Evolutionary conservation across 1,284 basidiomycete genomes (phyloP).

Genomic region (Fistulinella staudtii): DNA sequence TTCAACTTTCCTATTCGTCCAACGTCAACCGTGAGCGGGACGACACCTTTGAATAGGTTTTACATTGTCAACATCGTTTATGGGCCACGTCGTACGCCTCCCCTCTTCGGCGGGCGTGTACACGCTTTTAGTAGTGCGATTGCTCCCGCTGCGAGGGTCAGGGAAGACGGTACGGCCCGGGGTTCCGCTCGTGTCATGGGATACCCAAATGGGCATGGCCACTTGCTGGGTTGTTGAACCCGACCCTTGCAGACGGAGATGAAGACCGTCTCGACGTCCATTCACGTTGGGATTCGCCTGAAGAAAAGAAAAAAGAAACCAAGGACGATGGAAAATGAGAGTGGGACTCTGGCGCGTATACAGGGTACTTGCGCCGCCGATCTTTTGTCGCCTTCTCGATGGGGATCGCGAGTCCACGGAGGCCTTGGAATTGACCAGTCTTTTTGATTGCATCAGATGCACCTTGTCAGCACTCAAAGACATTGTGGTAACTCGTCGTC

Average conservation of each 20-base stretch:
- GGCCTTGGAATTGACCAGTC: slow-evolving; percentile 18
- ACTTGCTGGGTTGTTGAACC: background rate
- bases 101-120: background rate
- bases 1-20: background rate
- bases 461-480: background rate
- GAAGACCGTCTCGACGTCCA: too few relatives aligned
- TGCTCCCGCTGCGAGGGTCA: background rate
- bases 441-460: background rate
- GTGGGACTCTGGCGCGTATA: too few relatives aligned
- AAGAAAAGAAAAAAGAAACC: too few relatives aligned
- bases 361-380: background rate
- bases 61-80: background rate
- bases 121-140: too few relatives aligned
- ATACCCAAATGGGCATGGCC: background rate
- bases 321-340: too few relatives aligned
- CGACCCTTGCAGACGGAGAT: background rate
- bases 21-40: background rate
- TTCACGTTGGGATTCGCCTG: too few relatives aligned
- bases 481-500: slow-evolving; percentile 1
- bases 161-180: background rate
- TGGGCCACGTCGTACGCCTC: background rate
- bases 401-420: slow-evolving; percentile 16
- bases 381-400: slow-evolving; percentile 1
- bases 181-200: background rate
- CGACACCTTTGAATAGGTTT: background rate